These are phyloP conservation scores for Mortierella sp. DNA, from an alignment of 371 early-diverging fungal genomes.

Conservation along the genomic window DNA sequence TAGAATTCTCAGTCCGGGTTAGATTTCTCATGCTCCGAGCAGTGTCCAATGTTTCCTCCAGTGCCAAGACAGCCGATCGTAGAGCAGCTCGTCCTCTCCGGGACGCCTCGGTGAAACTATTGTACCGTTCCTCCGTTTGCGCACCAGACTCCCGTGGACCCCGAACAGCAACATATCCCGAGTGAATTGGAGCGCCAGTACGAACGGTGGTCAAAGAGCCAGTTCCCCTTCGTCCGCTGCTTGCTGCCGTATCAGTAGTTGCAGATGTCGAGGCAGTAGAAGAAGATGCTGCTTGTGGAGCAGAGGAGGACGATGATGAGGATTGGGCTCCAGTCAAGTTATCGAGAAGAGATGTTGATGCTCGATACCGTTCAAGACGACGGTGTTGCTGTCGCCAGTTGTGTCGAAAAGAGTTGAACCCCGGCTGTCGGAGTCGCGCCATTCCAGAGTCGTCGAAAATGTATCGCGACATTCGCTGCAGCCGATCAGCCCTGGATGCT, in stretches of 20 bases:
- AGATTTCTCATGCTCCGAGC: background rate
- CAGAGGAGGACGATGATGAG: background rate
- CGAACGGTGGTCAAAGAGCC: background rate
- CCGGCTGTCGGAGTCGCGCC: slow-evolving; percentile 6
- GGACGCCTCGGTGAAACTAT: background rate
- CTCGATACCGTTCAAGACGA: background rate
- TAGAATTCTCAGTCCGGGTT: background rate
- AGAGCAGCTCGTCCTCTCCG: slow-evolving; percentile 4
- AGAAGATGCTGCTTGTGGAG: background rate
- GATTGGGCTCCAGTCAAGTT: background rate
- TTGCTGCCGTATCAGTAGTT: background rate
- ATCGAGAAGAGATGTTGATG: background rate
- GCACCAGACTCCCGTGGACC: background rate
- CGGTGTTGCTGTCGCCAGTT: slow-evolving; percentile 1
- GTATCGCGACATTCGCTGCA: slow-evolving; percentile 6
- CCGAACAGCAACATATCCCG: background rate
- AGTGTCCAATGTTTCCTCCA: background rate
- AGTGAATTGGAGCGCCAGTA: background rate
- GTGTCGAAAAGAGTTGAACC: background rate
- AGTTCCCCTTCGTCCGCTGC: background rate
- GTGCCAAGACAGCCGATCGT: background rate
- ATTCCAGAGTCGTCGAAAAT: slow-evolving; percentile 7
- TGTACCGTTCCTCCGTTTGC: background rate
- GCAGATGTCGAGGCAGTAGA: background rate
- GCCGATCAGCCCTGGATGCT: background rate